Percentiles rank a stretch among this genome's conserved stretches.
Conservation (phyloP, 1,284 basidiomycete species). For the Ganoderma multipileum region DNA sequence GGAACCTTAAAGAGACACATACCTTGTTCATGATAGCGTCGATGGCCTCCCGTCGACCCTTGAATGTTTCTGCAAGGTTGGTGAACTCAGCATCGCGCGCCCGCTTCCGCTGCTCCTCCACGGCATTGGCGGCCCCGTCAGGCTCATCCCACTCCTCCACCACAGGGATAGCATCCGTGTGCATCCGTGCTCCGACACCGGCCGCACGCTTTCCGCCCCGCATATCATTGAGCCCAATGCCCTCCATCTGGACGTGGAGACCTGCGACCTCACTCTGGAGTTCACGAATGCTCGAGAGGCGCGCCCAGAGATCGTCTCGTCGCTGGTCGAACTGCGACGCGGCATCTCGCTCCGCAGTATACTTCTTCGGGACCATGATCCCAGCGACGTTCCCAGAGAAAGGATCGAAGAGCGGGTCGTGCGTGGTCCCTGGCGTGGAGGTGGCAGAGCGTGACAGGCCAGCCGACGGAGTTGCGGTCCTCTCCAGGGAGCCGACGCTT, state of each 20-base stretch:
- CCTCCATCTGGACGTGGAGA: conserved; percentile 79
- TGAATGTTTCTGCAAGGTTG: conserved; percentile 68
- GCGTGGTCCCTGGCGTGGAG: conserved; percentile 28
- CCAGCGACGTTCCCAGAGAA: conserved; percentile 56
- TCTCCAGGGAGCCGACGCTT: conserved; percentile 31
- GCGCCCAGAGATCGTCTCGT: conserved; percentile 67
- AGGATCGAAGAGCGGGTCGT: conserved; percentile 54
- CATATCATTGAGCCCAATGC: conserved; percentile 48
- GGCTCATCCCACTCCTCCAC: conserved; percentile 42
- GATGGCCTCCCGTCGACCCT: conserved; percentile 69
- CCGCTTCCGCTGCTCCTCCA: conserved; percentile 41
- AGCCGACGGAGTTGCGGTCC: conserved; percentile 34
- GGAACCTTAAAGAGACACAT: background rate
- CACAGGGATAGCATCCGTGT: conserved; percentile 36
- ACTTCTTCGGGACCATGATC: conserved; percentile 39
- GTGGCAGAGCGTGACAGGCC: conserved; percentile 29
- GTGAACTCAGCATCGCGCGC: conserved; percentile 70
- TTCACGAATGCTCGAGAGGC: conserved; percentile 68
- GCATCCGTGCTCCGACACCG: conserved; percentile 35
- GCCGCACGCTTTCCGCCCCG: conserved; percentile 32
- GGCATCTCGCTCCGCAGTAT: conserved; percentile 27
- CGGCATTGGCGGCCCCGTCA: conserved; percentile 37
- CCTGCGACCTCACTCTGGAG: conserved; percentile 73
- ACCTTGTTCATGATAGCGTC: conserved; percentile 75
- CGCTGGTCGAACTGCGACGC: conserved; percentile 37